Evolutionary conservation across 768 basidiomycete species (phyloP).

Genomic region (Tricholoma sp.): DNA sequence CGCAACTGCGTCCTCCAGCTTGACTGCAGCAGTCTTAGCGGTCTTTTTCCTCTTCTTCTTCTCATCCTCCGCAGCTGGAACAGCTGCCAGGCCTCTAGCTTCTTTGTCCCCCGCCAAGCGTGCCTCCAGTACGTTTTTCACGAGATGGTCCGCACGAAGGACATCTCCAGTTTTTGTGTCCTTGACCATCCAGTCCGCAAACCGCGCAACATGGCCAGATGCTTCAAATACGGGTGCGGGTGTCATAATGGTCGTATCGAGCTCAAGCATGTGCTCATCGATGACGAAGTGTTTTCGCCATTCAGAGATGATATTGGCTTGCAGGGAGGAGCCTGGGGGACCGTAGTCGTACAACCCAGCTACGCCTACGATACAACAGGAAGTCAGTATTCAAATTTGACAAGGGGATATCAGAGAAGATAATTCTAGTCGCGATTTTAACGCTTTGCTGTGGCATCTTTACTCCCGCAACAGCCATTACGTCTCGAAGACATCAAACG

Average conservation of each 20-base stretch:
- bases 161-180: slow-evolving; percentile 94
- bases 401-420: too few relatives aligned
- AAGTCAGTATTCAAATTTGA: not conserved
- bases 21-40: slow-evolving; percentile 62
- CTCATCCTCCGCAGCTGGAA: slow-evolving; percentile 50
- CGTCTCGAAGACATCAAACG: not conserved
- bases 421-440: not conserved
- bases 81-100: slow-evolving; percentile 71
- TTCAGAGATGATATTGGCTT: slow-evolving; percentile 93
- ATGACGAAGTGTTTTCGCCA: slow-evolving; percentile 99
- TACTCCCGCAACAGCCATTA: not conserved
- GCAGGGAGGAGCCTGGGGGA: slow-evolving; percentile 90
- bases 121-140: slow-evolving; percentile 88
- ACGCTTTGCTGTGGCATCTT: not conserved
- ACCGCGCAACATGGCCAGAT: slow-evolving; percentile 95
- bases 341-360: slow-evolving; percentile 98
- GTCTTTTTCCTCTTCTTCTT: slow-evolving; percentile 78
- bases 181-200: slow-evolving; percentile 99
- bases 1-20: slow-evolving; percentile 68
- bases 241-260: slow-evolving; percentile 98
- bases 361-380: slow-evolving; percentile 53
- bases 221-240: slow-evolving; percentile 92
- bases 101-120: slow-evolving; percentile 87
- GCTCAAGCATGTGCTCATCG: slow-evolving; percentile 97
- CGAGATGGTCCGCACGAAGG: slow-evolving; percentile 93